phyloP scores from a whole-genome alignment of 805 yeast genomes.

The Scheffersomyces lignosus region DNA sequence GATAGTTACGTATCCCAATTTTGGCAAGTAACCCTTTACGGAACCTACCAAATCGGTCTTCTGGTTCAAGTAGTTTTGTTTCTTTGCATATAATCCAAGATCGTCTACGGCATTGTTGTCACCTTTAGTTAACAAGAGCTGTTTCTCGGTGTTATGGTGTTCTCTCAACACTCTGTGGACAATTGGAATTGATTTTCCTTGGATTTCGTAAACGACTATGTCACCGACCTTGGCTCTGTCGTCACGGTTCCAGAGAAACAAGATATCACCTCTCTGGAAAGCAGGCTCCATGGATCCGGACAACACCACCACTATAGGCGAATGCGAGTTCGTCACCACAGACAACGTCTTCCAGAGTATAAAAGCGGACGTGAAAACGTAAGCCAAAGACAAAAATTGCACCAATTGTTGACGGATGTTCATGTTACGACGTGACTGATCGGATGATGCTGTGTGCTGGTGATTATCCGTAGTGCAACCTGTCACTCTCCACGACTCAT shows the following conservation, averaged over 20 bases:
- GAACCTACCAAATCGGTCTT: conserved; percentile 81
- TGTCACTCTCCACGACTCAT: too few relatives aligned
- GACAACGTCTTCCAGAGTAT: conserved; percentile 88
- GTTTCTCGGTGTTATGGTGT: conserved; percentile 61
- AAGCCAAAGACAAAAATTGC: conserved; percentile 71
- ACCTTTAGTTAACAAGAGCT: conserved; percentile 86
- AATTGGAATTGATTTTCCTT: conserved; percentile 83
- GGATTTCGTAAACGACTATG: conserved; percentile 86
- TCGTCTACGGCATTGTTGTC: conserved; percentile 95
- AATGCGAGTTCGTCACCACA: conserved; percentile 73
- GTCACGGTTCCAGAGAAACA: conserved; percentile 88
- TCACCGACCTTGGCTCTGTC: conserved; percentile 75
- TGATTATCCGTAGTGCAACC: too few relatives aligned
- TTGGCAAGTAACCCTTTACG: conserved; percentile 90
- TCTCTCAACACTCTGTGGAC: conserved; percentile 93
- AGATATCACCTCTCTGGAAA: conserved; percentile 94
- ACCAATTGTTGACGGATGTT: conserved; percentile 58
- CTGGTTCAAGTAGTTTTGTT: conserved; percentile 74
- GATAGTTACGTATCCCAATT: conserved; percentile 87
- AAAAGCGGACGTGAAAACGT: conserved; percentile 84
- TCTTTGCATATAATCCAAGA: conserved; percentile 75
- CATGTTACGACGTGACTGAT: too few relatives aligned
- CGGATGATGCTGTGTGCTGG: too few relatives aligned
- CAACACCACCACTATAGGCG: conserved; percentile 94
- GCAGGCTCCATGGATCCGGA: conserved; percentile 99